A percentile compares a stretch with the other conserved stretches of the same genome.
phyloP scores from a whole-genome alignment of 176 grass and related monocot genomes.

The Aegilops umbellulata region DNA sequence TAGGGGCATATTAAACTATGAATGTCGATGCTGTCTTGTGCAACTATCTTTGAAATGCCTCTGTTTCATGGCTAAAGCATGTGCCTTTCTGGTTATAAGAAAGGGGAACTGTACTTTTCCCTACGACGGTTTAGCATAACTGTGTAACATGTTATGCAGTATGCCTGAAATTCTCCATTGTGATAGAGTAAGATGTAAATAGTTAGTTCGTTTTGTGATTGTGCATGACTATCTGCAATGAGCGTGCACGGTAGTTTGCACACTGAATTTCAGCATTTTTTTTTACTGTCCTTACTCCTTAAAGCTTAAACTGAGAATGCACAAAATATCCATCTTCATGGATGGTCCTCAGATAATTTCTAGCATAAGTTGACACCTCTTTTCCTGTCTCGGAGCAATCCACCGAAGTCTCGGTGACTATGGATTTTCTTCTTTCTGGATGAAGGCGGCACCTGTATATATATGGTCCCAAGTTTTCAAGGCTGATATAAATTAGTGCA shows the following conservation, averaged over 20 bases:
- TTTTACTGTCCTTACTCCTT: not conserved
- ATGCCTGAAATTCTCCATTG: not conserved
- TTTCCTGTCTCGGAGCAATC: not conserved
- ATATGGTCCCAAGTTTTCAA: not conserved
- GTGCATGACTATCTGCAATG: not conserved
- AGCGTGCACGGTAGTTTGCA: not conserved
- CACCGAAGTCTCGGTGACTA: not conserved
- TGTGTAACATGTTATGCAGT: not conserved
- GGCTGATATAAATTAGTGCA: not conserved
- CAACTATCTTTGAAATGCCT: not conserved
- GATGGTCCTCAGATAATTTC: not conserved
- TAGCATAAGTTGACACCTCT: not conserved
- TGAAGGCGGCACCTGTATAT: not conserved
- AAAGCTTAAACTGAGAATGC: not conserved
- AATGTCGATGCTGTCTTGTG: not conserved
- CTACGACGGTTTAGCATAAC: not conserved
- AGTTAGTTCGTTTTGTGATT: not conserved
- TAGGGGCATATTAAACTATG: not conserved
- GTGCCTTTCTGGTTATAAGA: not conserved
- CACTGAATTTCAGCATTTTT: not conserved
- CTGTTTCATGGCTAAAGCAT: not conserved
- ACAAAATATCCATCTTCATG: not conserved
- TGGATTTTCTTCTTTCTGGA: not conserved
- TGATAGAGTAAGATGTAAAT: not conserved
- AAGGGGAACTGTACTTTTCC: too few species aligned